Evolutionary conservation across 768 basidiomycete genomes (phyloP), one percentile per base, ranked within the genome.

Genomic region (Termitomyces sp.): DNA sequence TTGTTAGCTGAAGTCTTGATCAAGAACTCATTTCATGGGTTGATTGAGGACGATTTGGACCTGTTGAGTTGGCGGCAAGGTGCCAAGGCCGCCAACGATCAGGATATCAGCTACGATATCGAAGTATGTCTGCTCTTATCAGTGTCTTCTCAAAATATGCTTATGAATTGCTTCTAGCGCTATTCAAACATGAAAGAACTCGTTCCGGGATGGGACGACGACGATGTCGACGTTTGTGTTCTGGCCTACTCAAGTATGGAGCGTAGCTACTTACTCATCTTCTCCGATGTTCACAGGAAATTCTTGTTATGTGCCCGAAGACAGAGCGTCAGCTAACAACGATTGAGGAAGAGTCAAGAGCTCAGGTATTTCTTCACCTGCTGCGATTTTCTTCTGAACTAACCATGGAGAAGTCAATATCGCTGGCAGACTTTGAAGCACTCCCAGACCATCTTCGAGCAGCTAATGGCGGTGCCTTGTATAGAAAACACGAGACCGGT

Each of bases 291-390:
- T 35, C 36, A 2, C 53, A 84, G 83, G 83, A 84, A 68, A 77
- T 83, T 9, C 66, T 83, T 63, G 69, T 83, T 15, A 75, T 84
- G 62, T 77, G 78, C 1, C 74, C 75, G 3, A 82, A 80, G 63
- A 62, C 67, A 18, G 70, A 68, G 49, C 63, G 64, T 13, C 68
- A 66, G 12, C 61, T 77, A 8, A 62, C 75, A 4, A 72, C 73
- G n/a, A 76, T 77, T 44, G 68, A 66, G 12, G 75, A 75, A 66
- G 74, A 71, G 20, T 50, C 57, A 38, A 72, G 74, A 38, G 53
- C 63, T 32, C 60, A 68, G 39, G 72, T 73, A 51, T 32, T 66
- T 11, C 3, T n/a, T 59, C 49, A 45, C 12, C 33, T 40, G 15
- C 40, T 33, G 20, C 28, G 13, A 15, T 52, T 58, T 36, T 59